Base-by-base conservation (phyloP, 176 grass and related monocot species). In the Cenchrus americanus region DNA sequence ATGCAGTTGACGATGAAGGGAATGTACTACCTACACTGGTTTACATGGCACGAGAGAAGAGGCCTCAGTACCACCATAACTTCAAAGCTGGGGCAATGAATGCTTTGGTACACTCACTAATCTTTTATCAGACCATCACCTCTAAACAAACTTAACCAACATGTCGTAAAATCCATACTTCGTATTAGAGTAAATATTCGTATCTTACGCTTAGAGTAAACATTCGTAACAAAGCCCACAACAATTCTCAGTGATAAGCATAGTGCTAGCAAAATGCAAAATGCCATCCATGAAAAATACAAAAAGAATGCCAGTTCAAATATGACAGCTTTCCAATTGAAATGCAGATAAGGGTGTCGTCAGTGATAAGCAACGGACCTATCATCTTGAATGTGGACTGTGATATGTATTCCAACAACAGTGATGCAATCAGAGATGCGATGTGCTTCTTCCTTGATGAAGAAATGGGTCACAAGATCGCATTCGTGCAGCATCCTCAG, bases 1-100 rank as follows among this genome's bases (percentile, higher is more conserved):
- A 81, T 82, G 84, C 47, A 71, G 55, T 83, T 30, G 93, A 90
- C 14, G 64, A 62, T 30, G 83, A 91, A 15, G 89, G 80, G 19
- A 52, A 81, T 80, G 63, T 13, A 10, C 69, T 98, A 58, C 93
- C 96, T 66, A 98, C 85, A 19, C 82, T 97, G 47, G 95, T 97
- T n/a, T 97, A 97, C 82, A 90, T 97, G 90, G 86, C 90, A 50
- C 89, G 92, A 40, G 95, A 97, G 90, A 97, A 97, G 86, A 97
- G 84, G 75, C 88, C 82, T 49, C 40, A 89, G 6, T 52, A 87
- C 24, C 92, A 90, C 52, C 95, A 97, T 46, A 90, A 97, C 84
- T 97, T 94, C 81, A 97, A 97, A 78, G 92, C 94, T 71, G 92
- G 94, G 76, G 92, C 90, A 44, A 92, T 97, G 90, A 97, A 97